These are phyloP conservation scores for Corymbia citriodora DNA, from an alignment of 441 rosid genomes.

Conservation along the genomic window DNA sequence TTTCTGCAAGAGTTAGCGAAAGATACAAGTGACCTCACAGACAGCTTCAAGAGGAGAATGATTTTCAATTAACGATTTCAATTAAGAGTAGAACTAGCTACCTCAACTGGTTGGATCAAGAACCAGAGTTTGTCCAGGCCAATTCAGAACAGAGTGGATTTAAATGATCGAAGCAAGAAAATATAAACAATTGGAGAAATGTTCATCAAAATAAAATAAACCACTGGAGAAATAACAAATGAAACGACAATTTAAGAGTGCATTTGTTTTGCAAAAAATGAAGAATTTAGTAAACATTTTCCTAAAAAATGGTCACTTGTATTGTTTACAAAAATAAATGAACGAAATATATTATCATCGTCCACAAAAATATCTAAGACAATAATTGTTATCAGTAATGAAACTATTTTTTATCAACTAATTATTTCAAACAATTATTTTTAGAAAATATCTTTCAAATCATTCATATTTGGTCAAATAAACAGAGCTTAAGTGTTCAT, in stretches of 20 bases:
- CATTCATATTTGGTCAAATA: too few species aligned
- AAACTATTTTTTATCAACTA: not conserved
- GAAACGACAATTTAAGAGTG: not conserved
- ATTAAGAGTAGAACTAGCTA: not conserved
- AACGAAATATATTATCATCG: not conserved
- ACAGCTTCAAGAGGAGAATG: not conserved
- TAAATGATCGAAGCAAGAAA: not conserved
- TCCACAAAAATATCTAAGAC: not conserved
- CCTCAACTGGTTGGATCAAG: not conserved
- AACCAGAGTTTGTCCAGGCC: not conserved
- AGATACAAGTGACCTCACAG: constrained; percentile 1
- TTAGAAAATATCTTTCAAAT: too few species aligned
- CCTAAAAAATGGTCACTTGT: not conserved
- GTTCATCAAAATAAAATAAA: not conserved
- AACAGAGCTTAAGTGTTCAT: not conserved
- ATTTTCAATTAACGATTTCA: not conserved
- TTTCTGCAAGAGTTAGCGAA: constrained; percentile 10
- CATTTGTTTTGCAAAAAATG: not conserved
- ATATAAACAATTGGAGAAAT: not conserved
- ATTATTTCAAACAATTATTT: not conserved
- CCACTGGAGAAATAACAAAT: not conserved
- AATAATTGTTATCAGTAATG: not conserved
- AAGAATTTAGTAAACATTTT: not conserved
- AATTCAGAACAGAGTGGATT: not conserved
- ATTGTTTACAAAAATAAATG: not conserved